Base-by-base conservation (phyloP, 139 green algal genomes). In the Pleodorina starrii region DNA sequence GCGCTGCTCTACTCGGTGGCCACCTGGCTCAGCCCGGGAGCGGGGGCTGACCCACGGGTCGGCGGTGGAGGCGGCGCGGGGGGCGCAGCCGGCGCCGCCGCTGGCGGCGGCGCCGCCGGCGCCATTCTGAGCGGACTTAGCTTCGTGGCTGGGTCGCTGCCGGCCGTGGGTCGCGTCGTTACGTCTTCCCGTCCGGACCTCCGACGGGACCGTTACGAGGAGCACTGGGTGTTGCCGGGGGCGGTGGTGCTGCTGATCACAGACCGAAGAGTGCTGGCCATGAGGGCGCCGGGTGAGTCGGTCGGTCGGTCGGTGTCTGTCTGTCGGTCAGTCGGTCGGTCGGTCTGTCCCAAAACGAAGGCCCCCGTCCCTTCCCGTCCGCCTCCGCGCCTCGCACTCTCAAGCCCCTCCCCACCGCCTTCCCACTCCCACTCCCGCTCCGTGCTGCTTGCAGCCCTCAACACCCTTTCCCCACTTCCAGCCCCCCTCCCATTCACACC, bases 161-260 rank as follows among this genome's bases (percentile, higher is more conserved):
- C 75, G n/a, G 46, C 43, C n/a, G n/a, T n/a, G n/a, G n/a, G n/a
- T 29, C 50, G 79, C 11, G 38, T 25, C 57, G 36, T 27, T 0
- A 19, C 12, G 5, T 25, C 5, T 25, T 11, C 19, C 40, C 81
- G 81, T 23, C 81, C 60, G 14, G 60, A 87, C 40, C 63, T 87
- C 17, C 81, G 81, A 17, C 60, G 42, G 32, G 83, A 88, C 68
- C 66, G 82, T 25, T 99, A 99, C 50, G 97, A 99, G 87, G 90
- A 95, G 66, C 97, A 99, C 90, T 94, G 95, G 83, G 66, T 96
- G 77, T 93, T 99, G 83, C 96, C 96, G 6, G 87, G 93, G 0
- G 85, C 93, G 35, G 87, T 88, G 9, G 95, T 97, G 46, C 75
- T 95, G 36, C 78, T 99, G 54, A 90, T 98, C 76, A 99, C 96